A percentile compares a stretch with the other conserved stretches of the same genome.
Conservation (phyloP, 2,329 filamentous ascomycete genomes). For the Fusarium tricinctum region DNA sequence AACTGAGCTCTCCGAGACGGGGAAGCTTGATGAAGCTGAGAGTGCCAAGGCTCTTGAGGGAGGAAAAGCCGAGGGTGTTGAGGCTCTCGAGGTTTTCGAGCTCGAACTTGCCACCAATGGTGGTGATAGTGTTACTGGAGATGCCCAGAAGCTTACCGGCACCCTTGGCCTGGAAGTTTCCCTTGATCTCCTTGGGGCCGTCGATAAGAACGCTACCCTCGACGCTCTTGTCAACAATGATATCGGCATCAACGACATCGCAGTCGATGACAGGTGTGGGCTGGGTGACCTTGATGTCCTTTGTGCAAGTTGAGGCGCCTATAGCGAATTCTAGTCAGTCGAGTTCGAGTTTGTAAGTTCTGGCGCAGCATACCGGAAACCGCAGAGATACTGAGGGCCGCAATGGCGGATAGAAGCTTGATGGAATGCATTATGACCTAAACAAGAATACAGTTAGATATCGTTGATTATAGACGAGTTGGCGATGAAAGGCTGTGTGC, state of each 20-base stretch:
- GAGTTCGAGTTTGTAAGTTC: not conserved
- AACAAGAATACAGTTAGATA: constrained; percentile 35
- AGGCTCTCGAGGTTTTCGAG: constrained; percentile 79
- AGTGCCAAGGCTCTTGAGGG: constrained; percentile 73
- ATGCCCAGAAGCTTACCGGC: constrained; percentile 71
- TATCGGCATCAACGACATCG: constrained; percentile 75
- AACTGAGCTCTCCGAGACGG: constrained; percentile 63
- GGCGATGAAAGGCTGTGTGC: not conserved
- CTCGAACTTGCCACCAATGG: constrained; percentile 78
- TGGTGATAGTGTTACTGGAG: constrained; percentile 69
- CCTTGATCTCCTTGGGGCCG: constrained; percentile 69
- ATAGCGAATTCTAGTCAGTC: constrained; percentile 38
- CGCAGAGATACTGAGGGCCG: constrained; percentile 59
- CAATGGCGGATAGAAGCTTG: constrained; percentile 61
- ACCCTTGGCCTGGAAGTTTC: constrained; percentile 73
- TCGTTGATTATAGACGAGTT: constrained; percentile 2
- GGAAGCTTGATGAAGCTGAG: constrained; percentile 82
- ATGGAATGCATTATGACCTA: constrained; percentile 63
- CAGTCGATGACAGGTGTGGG: constrained; percentile 75
- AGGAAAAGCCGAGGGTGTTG: constrained; percentile 74
- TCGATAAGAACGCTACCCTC: constrained; percentile 72
- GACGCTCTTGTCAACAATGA: constrained; percentile 72
- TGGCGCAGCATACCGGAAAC: constrained; percentile 58
- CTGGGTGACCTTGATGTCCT: constrained; percentile 73
- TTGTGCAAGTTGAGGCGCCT: constrained; percentile 56